Percentiles rank a stretch among this genome's conserved stretches.
phyloP scores from a whole-genome alignment of 140 eudicot genomes.

The Anethum foeniculum region DNA sequence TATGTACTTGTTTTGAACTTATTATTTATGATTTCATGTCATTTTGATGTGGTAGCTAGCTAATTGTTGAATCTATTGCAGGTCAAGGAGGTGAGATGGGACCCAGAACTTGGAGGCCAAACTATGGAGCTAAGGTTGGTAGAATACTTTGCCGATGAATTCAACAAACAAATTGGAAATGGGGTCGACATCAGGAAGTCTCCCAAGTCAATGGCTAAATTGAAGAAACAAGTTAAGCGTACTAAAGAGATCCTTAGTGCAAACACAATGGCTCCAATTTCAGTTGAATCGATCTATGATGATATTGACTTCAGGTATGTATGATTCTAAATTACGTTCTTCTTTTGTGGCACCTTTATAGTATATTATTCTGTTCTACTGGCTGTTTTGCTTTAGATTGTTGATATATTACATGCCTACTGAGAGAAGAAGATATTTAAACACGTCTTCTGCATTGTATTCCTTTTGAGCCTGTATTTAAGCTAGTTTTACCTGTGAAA shows the following conservation, averaged over 20 bases:
- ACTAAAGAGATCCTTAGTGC: constrained; percentile 99
- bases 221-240: constrained; percentile 97
- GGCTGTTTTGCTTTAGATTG: neutral
- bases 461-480: neutral
- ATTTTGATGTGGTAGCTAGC: constrained; percentile 13
- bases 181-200: constrained; percentile 79
- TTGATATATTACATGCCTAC: neutral
- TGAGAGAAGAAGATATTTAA: neutral
- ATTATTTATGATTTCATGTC: neutral
- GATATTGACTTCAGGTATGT: constrained; percentile 94
- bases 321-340: neutral
- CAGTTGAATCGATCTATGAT: constrained; percentile 91
- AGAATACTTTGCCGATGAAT: constrained; percentile 89
- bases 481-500: neutral
- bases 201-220: constrained; percentile 96
- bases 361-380: neutral
- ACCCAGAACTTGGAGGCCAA: constrained; percentile 93
- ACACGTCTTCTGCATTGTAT: neutral
- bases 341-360: constrained; percentile 8
- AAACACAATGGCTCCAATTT: constrained; percentile 85
- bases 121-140: constrained; percentile 84
- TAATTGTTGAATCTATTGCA: constrained; percentile 24
- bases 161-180: constrained; percentile 85
- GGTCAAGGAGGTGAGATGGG: constrained; percentile 97
- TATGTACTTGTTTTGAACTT: neutral